A percentile compares a stretch with the other conserved stretches of the same genome.
Evolutionary conservation across 2,329 filamentous ascomycete species (phyloP).

Genomic region (Fusarium transvaalense): DNA sequence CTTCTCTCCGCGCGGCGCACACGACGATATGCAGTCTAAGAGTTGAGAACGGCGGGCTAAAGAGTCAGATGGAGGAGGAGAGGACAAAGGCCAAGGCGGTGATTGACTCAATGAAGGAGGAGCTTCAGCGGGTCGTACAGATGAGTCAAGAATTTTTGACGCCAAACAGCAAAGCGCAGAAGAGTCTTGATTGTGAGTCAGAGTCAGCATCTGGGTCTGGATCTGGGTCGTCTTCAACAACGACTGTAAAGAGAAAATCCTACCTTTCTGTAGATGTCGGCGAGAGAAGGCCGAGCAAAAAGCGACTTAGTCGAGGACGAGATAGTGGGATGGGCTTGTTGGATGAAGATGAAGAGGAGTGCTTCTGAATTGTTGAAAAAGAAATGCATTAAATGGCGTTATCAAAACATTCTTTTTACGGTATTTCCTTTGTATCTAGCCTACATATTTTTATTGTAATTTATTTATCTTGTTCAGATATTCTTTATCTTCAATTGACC

Average conservation of each 20-base stretch:
- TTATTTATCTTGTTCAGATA: background rate
- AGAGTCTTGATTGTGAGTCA: background rate
- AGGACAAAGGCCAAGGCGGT: conserved; percentile 57
- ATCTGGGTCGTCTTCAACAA: background rate
- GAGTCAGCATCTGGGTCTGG: background rate
- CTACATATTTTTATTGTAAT: background rate
- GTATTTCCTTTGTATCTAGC: conserved; percentile 43
- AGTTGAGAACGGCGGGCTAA: conserved; percentile 60
- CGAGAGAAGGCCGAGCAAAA: background rate
- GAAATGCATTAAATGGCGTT: background rate
- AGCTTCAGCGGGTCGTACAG: conserved; percentile 62
- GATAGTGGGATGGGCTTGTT: conserved; percentile 69
- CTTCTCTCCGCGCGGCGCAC: conserved; percentile 61
- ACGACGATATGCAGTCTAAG: conserved; percentile 60
- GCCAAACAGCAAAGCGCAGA: conserved; percentile 45
- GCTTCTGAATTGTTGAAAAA: conserved; percentile 32
- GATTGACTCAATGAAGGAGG: conserved; percentile 64
- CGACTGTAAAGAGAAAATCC: background rate
- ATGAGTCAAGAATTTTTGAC: conserved; percentile 61
- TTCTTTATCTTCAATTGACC: background rate
- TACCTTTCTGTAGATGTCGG: background rate
- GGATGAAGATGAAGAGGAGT: conserved; percentile 64
- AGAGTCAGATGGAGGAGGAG: conserved; percentile 54
- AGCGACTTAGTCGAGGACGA: conserved; percentile 50
- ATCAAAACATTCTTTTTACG: conserved; percentile 22